These are phyloP conservation scores for Stenocarpella maydis DNA, from an alignment of 2,329 filamentous ascomycete species.

Conservation along the genomic window DNA sequence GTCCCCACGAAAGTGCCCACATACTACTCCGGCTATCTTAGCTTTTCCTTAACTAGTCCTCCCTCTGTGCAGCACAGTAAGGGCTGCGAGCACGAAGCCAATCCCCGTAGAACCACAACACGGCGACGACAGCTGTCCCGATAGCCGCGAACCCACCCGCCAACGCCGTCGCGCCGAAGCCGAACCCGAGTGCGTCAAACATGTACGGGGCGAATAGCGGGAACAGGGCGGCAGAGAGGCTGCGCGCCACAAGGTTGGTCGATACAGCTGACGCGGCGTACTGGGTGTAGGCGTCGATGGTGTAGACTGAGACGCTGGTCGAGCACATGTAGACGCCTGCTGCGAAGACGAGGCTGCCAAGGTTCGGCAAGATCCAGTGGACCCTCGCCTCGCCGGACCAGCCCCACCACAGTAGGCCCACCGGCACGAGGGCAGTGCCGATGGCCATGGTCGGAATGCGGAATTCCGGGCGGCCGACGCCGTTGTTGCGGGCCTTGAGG, in stretches of 20 bases:
- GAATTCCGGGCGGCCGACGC: slow-evolving; percentile 49
- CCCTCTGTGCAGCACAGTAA: slow-evolving; percentile 6
- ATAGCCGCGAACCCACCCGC: slow-evolving; percentile 1
- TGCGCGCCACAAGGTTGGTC: slow-evolving; percentile 41
- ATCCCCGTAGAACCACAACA: slow-evolving; percentile 15
- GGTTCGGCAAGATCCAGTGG: slow-evolving; percentile 51
- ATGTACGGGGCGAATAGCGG: slow-evolving; percentile 22
- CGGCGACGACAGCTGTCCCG: background rate
- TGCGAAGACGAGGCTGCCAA: slow-evolving; percentile 59
- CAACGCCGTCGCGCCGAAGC: background rate
- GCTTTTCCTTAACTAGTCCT: no score
- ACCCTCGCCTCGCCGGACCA: slow-evolving; percentile 38
- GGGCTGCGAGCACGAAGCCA: slow-evolving; percentile 5
- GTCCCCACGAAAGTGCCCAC: no score
- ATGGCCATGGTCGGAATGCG: slow-evolving; percentile 62
- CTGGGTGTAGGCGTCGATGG: slow-evolving; percentile 55
- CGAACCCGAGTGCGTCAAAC: slow-evolving; percentile 1
- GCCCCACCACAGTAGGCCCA: slow-evolving; percentile 47
- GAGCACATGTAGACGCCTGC: slow-evolving; percentile 59
- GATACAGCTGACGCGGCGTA: slow-evolving; percentile 50
- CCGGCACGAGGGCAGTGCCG: slow-evolving; percentile 57
- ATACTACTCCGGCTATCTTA: no score
- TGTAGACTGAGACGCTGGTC: slow-evolving; percentile 60
- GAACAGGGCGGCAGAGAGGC: slow-evolving; percentile 16
- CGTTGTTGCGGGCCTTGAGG: slow-evolving; percentile 50